Evolutionary conservation across 2,329 filamentous ascomycete species (phyloP).

Genomic region (Myriosclerotinia scirpicola): DNA sequence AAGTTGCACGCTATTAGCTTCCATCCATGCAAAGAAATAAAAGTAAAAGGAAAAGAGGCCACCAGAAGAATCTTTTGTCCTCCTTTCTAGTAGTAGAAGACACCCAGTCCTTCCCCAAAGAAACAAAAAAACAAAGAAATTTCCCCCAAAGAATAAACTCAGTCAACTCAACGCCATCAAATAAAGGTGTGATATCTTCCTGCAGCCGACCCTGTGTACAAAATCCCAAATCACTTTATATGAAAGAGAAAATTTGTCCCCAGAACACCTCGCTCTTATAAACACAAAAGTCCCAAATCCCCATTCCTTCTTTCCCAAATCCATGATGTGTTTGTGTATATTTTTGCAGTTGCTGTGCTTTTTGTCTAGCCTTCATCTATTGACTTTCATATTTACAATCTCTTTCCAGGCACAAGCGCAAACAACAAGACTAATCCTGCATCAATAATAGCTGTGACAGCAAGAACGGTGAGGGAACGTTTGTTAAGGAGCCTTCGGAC

Average conservation of each 20-base stretch:
- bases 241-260: conserved; percentile 12
- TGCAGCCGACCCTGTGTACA: conserved; percentile 15
- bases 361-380: not conserved
- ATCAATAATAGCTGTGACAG: conserved; percentile 73
- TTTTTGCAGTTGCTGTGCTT: not conserved
- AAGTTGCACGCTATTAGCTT: conserved; percentile 11
- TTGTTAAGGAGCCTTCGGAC: conserved; percentile 82
- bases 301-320: not conserved
- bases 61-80: not conserved
- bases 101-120: not conserved
- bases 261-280: conserved; percentile 23
- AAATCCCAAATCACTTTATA: conserved; percentile 5
- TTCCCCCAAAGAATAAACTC: not conserved
- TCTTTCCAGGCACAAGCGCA: conserved; percentile 89
- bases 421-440: conserved; percentile 85
- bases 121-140: conserved; percentile 1
- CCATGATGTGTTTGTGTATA: not conserved
- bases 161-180: conserved; percentile 20
- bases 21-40: conserved; percentile 7
- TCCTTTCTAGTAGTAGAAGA: not conserved
- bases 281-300: conserved; percentile 10
- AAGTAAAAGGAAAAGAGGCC: not conserved
- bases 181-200: conserved; percentile 21
- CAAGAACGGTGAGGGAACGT: conserved; percentile 77
- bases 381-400: conserved; percentile 54